Percentiles rank a stretch among this genome's conserved stretches.
Evolutionary conservation across 306 rosid genomes (phyloP).

Genomic region (Quercus bicolor): DNA sequence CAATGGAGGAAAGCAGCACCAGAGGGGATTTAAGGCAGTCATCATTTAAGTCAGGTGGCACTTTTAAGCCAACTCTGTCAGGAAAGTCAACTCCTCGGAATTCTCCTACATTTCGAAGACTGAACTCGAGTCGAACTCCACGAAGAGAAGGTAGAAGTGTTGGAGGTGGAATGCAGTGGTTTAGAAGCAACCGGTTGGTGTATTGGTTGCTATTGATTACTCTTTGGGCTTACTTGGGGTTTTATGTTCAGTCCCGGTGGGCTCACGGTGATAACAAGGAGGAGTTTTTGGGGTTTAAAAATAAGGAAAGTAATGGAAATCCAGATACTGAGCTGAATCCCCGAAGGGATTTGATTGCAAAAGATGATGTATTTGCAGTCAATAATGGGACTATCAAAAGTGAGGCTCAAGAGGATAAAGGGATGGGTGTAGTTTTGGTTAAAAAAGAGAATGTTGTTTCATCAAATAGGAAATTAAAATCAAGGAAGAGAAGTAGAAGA

Average conservation of each 20-base stretch:
- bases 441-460: conserved; percentile 40
- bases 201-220: conserved; percentile 76
- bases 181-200: conserved; percentile 57
- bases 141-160: conserved; percentile 59
- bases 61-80: conserved; percentile 51
- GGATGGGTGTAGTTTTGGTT: conserved; percentile 43
- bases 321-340: conserved; percentile 36
- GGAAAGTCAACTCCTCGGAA: conserved; percentile 58
- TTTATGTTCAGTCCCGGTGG: conserved; percentile 85
- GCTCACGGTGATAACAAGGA: conserved; percentile 59
- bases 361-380: conserved; percentile 23
- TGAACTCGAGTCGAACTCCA: conserved; percentile 52
- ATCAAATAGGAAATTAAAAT: conserved; percentile 27
- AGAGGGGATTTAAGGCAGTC: conserved; percentile 45
- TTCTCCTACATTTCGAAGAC: conserved; percentile 66
- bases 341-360: conserved; percentile 33
- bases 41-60: conserved; percentile 48
- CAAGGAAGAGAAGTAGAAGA: conserved; percentile 54
- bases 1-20: conserved; percentile 57
- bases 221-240: conserved; percentile 89
- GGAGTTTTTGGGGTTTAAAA: conserved; percentile 55
- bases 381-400: conserved; percentile 32
- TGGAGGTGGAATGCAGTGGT: conserved; percentile 40
- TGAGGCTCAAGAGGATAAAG: conserved; percentile 30
- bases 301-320: conserved; percentile 32